Percentiles rank a stretch among this genome's conserved stretches.
These are phyloP conservation scores for Ceratobasidium sp. DNA, from an alignment of 1,284 basidiomycete genomes.

Conservation along the genomic window DNA sequence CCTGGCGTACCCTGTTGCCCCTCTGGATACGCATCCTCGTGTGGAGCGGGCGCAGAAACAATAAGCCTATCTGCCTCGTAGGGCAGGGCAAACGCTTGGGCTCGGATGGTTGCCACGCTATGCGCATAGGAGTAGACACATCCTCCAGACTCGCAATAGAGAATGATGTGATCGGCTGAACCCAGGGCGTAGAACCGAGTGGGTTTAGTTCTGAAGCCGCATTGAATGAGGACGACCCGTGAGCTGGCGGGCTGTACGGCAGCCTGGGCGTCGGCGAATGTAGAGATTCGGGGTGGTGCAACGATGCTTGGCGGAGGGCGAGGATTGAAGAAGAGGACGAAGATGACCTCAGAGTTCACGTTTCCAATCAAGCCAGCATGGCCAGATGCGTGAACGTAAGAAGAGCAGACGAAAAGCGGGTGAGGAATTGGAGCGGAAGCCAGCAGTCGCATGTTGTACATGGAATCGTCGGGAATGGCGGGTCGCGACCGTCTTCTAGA, in stretches of 20 bases:
- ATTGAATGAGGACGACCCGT: conserved; percentile 29
- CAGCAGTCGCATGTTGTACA: conserved; percentile 28
- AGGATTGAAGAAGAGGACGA: conserved; percentile 36
- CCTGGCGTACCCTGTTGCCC: conserved; percentile 21
- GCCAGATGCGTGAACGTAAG: conserved; percentile 32
- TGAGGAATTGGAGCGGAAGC: conserved; percentile 30
- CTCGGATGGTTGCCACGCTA: conserved; percentile 10
- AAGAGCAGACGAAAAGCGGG: conserved; percentile 34
- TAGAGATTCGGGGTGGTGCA: background rate
- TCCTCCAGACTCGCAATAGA: conserved; percentile 37
- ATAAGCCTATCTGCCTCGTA: conserved; percentile 4
- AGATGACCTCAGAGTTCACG: conserved; percentile 29
- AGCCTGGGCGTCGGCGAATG: conserved; percentile 26
- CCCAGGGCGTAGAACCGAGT: conserved; percentile 38
- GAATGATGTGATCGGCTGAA: conserved; percentile 34
- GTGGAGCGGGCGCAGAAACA: conserved; percentile 19
- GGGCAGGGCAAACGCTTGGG: conserved; percentile 27
- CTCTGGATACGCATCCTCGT: conserved; percentile 34
- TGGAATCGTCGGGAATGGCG: conserved; percentile 22
- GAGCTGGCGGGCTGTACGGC: conserved; percentile 11
- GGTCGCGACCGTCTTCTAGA: conserved; percentile 23
- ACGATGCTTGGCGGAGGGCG: conserved; percentile 26
- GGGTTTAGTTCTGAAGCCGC: conserved; percentile 30
- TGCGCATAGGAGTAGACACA: conserved; percentile 34
- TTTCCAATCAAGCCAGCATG: conserved; percentile 34